phyloP scores from a whole-genome alignment of 2,329 filamentous ascomycete species.

The Aureobasidium pullulans region DNA sequence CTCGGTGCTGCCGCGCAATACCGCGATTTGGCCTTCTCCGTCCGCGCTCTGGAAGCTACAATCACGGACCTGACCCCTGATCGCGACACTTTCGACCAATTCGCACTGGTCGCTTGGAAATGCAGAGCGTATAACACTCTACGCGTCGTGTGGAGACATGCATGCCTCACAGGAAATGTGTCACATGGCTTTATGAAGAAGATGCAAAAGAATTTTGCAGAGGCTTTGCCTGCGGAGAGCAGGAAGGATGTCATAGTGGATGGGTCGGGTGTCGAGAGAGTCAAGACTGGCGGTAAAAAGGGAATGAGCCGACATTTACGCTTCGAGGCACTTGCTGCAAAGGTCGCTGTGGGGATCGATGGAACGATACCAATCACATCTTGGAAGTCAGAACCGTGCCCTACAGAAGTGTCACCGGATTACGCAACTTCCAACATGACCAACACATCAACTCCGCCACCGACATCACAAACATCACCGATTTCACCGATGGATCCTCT shows the following conservation, averaged over 20 bases:
- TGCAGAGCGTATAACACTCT: constrained; percentile 22
- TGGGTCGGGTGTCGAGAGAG: not conserved
- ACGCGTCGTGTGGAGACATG: constrained; percentile 29
- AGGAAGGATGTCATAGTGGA: not conserved
- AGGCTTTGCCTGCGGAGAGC: not conserved
- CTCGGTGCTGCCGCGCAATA: constrained; percentile 18
- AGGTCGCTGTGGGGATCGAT: not conserved
- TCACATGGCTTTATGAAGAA: not conserved
- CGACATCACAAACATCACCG: too few relatives aligned
- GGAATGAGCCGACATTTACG: not conserved
- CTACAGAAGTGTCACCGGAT: too few relatives aligned
- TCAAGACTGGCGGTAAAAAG: not conserved
- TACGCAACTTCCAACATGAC: too few relatives aligned
- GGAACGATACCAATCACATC: too few relatives aligned
- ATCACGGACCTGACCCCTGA: constrained; percentile 1
- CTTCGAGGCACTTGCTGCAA: not conserved
- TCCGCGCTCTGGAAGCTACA: not conserved
- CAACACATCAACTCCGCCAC: not conserved
- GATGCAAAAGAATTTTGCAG: not conserved
- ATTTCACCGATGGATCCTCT: too few relatives aligned
- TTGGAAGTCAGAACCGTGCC: too few relatives aligned
- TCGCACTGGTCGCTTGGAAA: constrained; percentile 23
- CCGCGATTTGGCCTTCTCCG: constrained; percentile 11
- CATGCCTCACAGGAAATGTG: constrained; percentile 22
- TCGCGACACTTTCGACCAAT: constrained; percentile 16